Base-by-base conservation (phyloP, 306 rosid genomes). In the Acacia confusa region DNA sequence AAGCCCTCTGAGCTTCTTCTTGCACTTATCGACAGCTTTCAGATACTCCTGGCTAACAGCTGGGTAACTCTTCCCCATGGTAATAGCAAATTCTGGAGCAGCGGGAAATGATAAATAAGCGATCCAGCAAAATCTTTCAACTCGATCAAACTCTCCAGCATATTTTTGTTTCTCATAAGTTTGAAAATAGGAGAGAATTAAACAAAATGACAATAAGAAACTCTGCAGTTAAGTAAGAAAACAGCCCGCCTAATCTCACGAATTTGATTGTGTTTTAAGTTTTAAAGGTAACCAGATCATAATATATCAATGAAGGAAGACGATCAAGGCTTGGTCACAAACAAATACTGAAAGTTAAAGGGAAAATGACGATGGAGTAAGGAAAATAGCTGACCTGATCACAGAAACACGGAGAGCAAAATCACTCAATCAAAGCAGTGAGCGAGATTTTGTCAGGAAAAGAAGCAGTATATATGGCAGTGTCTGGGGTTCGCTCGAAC, bases 1-100 rank as follows among this genome's bases (percentile, higher is more conserved):
- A 41, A 87, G 88, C 15, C 90, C 92, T 77, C 96, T 80, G 32
- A 91, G 90, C 81, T 87, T 89, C 79, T 86, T 88, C 88, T 76
- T 88, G 84, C 90, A 86, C 83, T 91, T 91, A 74, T 84, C 84
- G 1, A 89, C 57, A 1, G 92, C 90, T 57, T 87, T 84, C 75
- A 57, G 77, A 78, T 89, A 89, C 48, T 85, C 92, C 69, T 80
- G 83, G 77, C 87, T 89, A 68, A 91, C 88, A 12, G 76, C 72
- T 1, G 91, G 91, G 77, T 84, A 90, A 36, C 72, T 76, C 88
- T 90, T 90, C 75, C 74, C 92, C 92, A 88, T 88, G 30, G 27
- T 14, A 2, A 53, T 16, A 25, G 38, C 14, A 14, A 12, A 22
- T 70, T 43, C 53, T 70, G 36, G 24, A 45, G 32, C 38, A 43